A percentile compares a stretch with the other conserved stretches of the same genome.
These are phyloP conservation scores for barley (Hordeum vulgare) DNA, from an alignment of 176 grass and related monocot genomes.

Conservation along the genomic window MorexV3_pseudomolecules_assembly NC_058523.1:68152155-68152654, in stretches of 20 bases:
- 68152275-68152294: not conserved
- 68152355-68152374: not conserved
- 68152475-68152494: constrained; percentile 40
- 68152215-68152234: not conserved
- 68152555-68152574: not conserved
- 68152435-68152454: constrained; percentile 42
- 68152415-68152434: not conserved
- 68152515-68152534: constrained; percentile 28
- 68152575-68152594: constrained; percentile 2
- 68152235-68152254: not conserved
- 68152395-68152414: not conserved
- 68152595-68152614: constrained; percentile 23
- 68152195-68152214: not conserved
- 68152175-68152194: not conserved
- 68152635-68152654: constrained; percentile 28
- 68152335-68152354: not conserved
- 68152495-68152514: constrained; percentile 53
- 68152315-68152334: not conserved
- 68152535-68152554: constrained; percentile 27
- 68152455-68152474: constrained; percentile 6
- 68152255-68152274: not conserved
- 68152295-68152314: not conserved
- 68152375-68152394: not conserved
- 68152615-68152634: constrained; percentile 19
- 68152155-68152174: not conserved